phyloP scores from a whole-genome alignment of 768 basidiomycete genomes.

The Macrolepiota fuliginosa region DNA sequence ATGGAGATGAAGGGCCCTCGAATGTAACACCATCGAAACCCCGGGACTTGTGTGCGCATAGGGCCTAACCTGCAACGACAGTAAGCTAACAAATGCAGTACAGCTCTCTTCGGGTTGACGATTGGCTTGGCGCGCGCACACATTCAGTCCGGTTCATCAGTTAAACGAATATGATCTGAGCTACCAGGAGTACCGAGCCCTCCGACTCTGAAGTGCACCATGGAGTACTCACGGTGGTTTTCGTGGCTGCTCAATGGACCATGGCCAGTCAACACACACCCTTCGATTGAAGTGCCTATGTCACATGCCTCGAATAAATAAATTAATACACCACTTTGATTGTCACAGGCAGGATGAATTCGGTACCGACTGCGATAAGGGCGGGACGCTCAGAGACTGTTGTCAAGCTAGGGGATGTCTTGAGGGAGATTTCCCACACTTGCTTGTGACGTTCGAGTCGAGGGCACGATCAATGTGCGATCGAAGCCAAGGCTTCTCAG shows the following conservation, averaged over 20 bases:
- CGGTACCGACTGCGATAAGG: conserved; percentile 28
- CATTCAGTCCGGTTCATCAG: too few species aligned
- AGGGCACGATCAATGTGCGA: conserved; percentile 18
- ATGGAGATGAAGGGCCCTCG: background rate
- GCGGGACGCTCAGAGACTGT: conserved; percentile 21
- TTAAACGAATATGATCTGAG: too few species aligned
- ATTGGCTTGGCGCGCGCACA: too few species aligned
- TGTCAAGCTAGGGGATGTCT: conserved; percentile 15
- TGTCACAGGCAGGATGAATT: background rate
- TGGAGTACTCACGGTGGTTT: too few species aligned
- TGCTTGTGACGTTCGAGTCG: conserved; percentile 33
- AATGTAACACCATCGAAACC: background rate
- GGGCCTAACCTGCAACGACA: too few species aligned
- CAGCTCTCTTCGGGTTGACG: background rate
- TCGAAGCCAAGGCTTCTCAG: conserved; percentile 31
- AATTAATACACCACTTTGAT: background rate
- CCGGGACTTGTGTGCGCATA: background rate
- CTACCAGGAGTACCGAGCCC: too few species aligned
- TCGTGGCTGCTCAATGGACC: too few species aligned
- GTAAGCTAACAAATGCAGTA: background rate
- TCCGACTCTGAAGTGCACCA: too few species aligned
- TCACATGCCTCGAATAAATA: too few species aligned
- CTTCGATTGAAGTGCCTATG: too few species aligned
- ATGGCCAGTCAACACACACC: too few species aligned
- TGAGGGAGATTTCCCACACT: background rate